Evolutionary conservation across 805 yeast species (phyloP).

Genomic region (Candida pini): DNA sequence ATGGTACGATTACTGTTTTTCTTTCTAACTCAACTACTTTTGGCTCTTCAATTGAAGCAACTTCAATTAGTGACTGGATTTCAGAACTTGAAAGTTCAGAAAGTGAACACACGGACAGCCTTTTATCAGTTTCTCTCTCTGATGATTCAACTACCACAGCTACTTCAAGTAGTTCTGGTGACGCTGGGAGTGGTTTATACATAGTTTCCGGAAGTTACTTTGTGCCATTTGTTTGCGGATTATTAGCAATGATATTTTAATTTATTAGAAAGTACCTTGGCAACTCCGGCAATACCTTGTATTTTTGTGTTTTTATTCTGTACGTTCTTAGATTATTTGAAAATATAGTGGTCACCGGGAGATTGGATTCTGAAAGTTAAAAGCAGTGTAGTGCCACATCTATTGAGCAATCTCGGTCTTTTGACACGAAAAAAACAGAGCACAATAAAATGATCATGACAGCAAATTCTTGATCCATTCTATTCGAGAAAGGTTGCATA

Average conservation of each 20-base stretch:
- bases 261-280: too few relatives aligned
- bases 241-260: background rate
- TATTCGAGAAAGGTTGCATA: too few relatives aligned
- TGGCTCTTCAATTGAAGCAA: conserved; percentile 37
- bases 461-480: too few relatives aligned
- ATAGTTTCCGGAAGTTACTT: background rate
- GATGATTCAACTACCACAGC: background rate
- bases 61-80: conserved; percentile 43
- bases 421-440: too few relatives aligned
- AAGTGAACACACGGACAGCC: conserved; percentile 11
- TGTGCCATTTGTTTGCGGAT: background rate
- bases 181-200: conserved; percentile 1
- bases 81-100: conserved; percentile 19
- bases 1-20: conserved; percentile 59
- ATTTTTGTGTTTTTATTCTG: too few relatives aligned
- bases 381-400: too few relatives aligned
- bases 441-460: too few relatives aligned
- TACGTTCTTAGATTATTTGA: too few relatives aligned
- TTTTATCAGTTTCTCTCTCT: conserved; percentile 15
- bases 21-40: conserved; percentile 48
- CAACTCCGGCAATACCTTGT: too few relatives aligned
- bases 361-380: too few relatives aligned
- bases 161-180: conserved; percentile 3
- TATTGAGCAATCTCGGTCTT: too few relatives aligned
- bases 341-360: too few relatives aligned